Conservation (phyloP, 2,329 filamentous ascomycete species). For the Epichloe aotearoae region DNA sequence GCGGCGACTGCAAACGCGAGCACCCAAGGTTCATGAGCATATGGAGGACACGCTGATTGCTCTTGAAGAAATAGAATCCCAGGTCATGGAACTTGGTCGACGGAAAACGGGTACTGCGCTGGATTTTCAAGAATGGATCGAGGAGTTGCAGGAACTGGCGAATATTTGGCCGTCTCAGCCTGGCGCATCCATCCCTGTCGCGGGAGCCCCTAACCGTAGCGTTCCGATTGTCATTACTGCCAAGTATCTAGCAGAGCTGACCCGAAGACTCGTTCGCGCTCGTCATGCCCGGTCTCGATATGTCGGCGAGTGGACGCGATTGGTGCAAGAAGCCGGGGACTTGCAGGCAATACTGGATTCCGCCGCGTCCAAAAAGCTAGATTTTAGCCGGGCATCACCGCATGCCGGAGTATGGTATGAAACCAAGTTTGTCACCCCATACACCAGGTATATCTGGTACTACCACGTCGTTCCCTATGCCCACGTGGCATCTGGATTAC, state of each 20-base stretch:
- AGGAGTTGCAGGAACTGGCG: constrained; percentile 72
- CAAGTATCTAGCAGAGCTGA: constrained; percentile 83
- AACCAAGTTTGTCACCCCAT: constrained; percentile 57
- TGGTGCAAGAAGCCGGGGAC: constrained; percentile 61
- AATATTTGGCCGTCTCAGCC: constrained; percentile 51
- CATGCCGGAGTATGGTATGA: constrained; percentile 40
- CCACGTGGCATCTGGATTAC: constrained; percentile 48
- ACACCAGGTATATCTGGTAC: constrained; percentile 67
- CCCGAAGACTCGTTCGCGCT: constrained; percentile 66
- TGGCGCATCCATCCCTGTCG: constrained; percentile 25
- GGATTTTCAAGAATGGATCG: constrained; percentile 86
- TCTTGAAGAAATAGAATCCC: constrained; percentile 68
- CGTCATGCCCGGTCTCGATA: constrained; percentile 75
- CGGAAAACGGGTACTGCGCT: constrained; percentile 67
- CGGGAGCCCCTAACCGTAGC: constrained; percentile 29
- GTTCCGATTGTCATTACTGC: constrained; percentile 80
- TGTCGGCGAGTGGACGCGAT: constrained; percentile 68
- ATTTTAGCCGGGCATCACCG: constrained; percentile 51
- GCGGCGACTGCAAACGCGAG: constrained; percentile 61
- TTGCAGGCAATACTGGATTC: constrained; percentile 78
- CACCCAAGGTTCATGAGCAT: constrained; percentile 73
- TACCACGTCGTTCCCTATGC: constrained; percentile 59
- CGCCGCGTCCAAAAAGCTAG: constrained; percentile 63
- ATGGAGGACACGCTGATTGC: constrained; percentile 72
- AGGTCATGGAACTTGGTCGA: constrained; percentile 65